Percentiles rank a stretch among this genome's conserved stretches.
Conservation (phyloP, 1,284 basidiomycete genomes). For the Fomitopsis schrenkii region DNA sequence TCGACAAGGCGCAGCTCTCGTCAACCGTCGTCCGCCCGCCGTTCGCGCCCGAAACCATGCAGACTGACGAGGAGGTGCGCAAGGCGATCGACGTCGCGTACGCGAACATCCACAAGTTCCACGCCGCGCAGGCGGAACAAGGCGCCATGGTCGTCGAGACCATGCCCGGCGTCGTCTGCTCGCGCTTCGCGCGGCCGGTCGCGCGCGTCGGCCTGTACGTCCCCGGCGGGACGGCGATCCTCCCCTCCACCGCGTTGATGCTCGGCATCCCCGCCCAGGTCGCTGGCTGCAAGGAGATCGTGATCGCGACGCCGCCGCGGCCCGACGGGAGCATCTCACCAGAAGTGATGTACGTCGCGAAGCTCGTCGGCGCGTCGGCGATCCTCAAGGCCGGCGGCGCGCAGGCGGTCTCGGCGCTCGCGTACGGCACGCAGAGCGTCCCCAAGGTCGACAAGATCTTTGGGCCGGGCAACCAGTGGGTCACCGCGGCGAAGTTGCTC, state of each 20-base stretch:
- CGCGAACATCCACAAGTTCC: conserved; percentile 88
- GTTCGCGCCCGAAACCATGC: conserved; percentile 55
- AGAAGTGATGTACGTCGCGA: conserved; percentile 93
- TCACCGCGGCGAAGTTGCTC: conserved; percentile 99
- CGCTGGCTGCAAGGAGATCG: conserved; percentile 89
- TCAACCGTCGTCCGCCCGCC: conserved; percentile 68
- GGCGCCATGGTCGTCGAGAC: conserved; percentile 86
- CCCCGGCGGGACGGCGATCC: conserved; percentile 94
- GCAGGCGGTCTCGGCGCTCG: conserved; percentile 96
- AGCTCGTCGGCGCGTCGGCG: conserved; percentile 82
- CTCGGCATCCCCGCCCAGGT: conserved; percentile 98
- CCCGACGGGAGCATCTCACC: conserved; percentile 88
- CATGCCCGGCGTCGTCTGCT: conserved; percentile 96
- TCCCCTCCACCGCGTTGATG: conserved; percentile 98
- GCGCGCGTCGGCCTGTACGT: conserved; percentile 96
- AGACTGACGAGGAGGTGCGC: conserved; percentile 62
- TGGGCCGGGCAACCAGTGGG: conserved; percentile 99
- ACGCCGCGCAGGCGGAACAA: conserved; percentile 76
- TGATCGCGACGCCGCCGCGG: conserved; percentile 93
- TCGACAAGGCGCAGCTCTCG: conserved; percentile 75
- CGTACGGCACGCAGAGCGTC: conserved; percentile 92
- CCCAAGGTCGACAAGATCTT: conserved; percentile 99
- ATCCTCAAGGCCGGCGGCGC: conserved; percentile 94
- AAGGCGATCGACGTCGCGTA: conserved; percentile 92
- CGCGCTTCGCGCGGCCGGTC: conserved; percentile 91